Evolutionary conservation across 2,329 filamentous ascomycete species (phyloP), one percentile per base, ranked within the genome.

Genomic region (Exophiala aquamarina): DNA sequence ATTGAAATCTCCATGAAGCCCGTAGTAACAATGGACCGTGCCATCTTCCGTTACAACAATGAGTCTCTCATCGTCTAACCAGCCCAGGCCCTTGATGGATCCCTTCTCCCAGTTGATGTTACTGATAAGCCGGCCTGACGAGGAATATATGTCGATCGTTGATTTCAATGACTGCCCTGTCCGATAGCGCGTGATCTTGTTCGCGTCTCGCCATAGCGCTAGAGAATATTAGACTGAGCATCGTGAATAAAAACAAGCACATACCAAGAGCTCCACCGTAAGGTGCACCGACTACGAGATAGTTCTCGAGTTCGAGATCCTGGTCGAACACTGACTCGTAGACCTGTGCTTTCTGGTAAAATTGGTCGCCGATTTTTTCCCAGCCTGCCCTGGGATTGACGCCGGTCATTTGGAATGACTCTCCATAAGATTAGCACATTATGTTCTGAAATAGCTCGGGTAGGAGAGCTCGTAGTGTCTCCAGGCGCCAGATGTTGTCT

Each of bases 11-110:
- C 87, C 89, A 66, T 95, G 87, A n/a, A 98, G 73, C 62, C 93
- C 88, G 65, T 90, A 83, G 63, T 91, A 96, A 66, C 89, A 93
- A 50, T 91, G 80, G 34, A 97, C 92, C 1, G 84, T 92, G 18
- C 93, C 93, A 63, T 98, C 92, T 43, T 87, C 81, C 8, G 90
- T 89, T 41, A 97, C 83, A 0, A 96, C 86, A 3, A 98, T 74
- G 37, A 98, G 77, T 64, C 87, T 86, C 74, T 98, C 93, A 56
- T 96, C 89, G 62, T 95, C 92, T 15, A 91, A 95, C 93, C 93
- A 98, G 26, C 93, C 93, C 15, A 98, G 77, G 2, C 89, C 90
- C 66, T 85, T 87, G 63, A 98, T 88, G 3, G 83, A 75, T 36
- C 89, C 89, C 70, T 91, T 89, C 61, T 97, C 92, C 91, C 92